Evolutionary conservation across 306 rosid species (phyloP).

Genomic region (Medicago truncatula): DNA sequence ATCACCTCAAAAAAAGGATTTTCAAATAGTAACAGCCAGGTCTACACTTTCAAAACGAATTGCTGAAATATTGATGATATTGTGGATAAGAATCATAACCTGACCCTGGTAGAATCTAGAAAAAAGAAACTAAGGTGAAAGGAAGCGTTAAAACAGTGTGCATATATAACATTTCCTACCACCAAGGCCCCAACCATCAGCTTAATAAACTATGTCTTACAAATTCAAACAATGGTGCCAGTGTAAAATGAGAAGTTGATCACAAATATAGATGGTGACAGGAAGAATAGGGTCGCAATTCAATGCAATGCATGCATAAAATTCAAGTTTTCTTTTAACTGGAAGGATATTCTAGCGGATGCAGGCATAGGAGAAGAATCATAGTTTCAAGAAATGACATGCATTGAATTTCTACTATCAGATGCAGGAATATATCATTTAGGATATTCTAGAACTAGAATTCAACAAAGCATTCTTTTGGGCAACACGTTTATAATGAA

Average conservation of each 20-base stretch:
- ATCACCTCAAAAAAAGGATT: constrained; percentile 15
- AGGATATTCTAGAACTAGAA: background rate
- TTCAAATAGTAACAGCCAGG: background rate
- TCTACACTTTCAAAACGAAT: background rate
- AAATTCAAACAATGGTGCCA: constrained; percentile 24
- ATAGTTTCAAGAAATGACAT: background rate
- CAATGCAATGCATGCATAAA: background rate
- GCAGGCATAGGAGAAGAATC: background rate
- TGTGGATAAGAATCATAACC: background rate
- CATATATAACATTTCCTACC: constrained; percentile 6
- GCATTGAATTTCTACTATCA: background rate
- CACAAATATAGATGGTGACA: constrained; percentile 10
- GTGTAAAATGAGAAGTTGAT: constrained; percentile 8
- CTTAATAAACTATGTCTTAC: background rate
- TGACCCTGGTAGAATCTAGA: constrained; percentile 2
- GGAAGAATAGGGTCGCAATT: constrained; percentile 12
- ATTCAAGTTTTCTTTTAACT: background rate
- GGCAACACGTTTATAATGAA: background rate
- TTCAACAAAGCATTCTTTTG: background rate
- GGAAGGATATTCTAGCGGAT: constrained; percentile 15
- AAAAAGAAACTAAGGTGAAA: constrained; percentile 27
- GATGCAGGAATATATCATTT: background rate
- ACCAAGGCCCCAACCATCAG: constrained; percentile 21
- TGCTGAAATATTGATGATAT: constrained; percentile 15
- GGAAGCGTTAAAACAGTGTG: constrained; percentile 1